Base-by-base conservation (phyloP, 768 basidiomycete species). In the Thelephora ganbajun region DNA sequence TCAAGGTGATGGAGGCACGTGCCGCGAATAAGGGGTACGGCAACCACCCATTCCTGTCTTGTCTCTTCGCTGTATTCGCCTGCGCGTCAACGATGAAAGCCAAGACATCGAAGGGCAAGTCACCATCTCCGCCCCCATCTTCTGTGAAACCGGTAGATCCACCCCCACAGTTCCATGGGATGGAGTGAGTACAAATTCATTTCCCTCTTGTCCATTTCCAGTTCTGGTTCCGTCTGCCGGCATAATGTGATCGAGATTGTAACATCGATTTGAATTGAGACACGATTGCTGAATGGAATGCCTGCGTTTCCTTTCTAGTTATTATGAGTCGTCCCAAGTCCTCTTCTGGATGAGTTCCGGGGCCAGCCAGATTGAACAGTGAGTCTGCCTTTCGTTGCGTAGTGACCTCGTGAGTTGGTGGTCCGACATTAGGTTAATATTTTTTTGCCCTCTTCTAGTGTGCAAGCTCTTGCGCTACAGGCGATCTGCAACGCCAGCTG, bases 401-500 rank as follows among this genome's bases (percentile, higher is more conserved):
- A 30, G 5, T 30, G 26, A 30, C 9, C 26, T 30, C 26, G 4
- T 30, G 26, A 4, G n/a, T n/a, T n/a, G n/a, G n/a, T n/a, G n/a
- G n/a, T n/a, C n/a, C n/a, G n/a, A n/a, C n/a, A n/a, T n/a, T n/a
- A n/a, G 26, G 26, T 11, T 22, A 34, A 37, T 16, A 20, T n/a
- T 3, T n/a, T 20, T 16, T 42, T 22, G 35, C 26, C 30, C 20
- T 41, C 6, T 35, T 43, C 9, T 20, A 55, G 54, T 39, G 52
- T 55, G 5, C 54, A 55, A 51, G 51, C 52, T 34, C 20, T 54
- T 14, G 50, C 54, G 11, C 47, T 55, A 26, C 43, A 53, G 47
- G 52, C 54, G 16, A 49, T 55, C 18, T 55, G 54, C 41, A 55
- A 54, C 41, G 54, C 54, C 7, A 54, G 43, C 9, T 55, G 54